Evolutionary conservation across 768 basidiomycete species (phyloP).

Genomic region (Auricularia auricula-judae): DNA sequence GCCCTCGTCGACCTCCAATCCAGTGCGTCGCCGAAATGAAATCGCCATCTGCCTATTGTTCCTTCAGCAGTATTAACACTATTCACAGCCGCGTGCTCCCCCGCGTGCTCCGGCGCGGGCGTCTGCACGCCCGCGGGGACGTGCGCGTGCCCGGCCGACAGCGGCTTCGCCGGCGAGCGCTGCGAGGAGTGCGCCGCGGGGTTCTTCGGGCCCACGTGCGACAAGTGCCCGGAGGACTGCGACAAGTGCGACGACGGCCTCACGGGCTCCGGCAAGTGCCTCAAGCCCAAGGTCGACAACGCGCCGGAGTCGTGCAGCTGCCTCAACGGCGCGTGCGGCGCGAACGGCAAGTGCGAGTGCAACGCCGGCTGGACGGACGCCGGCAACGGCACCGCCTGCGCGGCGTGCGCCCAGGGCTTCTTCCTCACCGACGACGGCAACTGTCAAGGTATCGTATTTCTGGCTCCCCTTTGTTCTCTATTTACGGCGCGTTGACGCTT

Average conservation of each 20-base stretch:
- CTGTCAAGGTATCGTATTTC: constrained; percentile 44
- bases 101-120: constrained; percentile 62
- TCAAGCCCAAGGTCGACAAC: constrained; percentile 36
- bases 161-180: constrained; percentile 53
- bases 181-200: constrained; percentile 71
- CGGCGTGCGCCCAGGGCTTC: constrained; percentile 64
- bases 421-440: constrained; percentile 60
- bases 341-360: constrained; percentile 62
- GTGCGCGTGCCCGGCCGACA: constrained; percentile 58
- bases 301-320: constrained; percentile 67
- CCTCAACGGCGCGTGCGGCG: constrained; percentile 63
- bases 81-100: constrained; percentile 45
- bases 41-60: not conserved
- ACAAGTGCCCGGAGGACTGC: constrained; percentile 61
- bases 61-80: not conserved
- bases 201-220: constrained; percentile 66
- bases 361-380: constrained; percentile 65
- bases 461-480: not conserved
- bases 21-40: not conserved
- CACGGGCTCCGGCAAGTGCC: constrained; percentile 64
- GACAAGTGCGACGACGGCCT: constrained; percentile 68
- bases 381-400: constrained; percentile 65
- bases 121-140: constrained; percentile 59
- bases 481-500: not conserved
- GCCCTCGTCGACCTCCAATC: constrained; percentile 64